phyloP scores from a whole-genome alignment of 1,139 yeast genomes.

The Tardiomyces digboiensis region DNA sequence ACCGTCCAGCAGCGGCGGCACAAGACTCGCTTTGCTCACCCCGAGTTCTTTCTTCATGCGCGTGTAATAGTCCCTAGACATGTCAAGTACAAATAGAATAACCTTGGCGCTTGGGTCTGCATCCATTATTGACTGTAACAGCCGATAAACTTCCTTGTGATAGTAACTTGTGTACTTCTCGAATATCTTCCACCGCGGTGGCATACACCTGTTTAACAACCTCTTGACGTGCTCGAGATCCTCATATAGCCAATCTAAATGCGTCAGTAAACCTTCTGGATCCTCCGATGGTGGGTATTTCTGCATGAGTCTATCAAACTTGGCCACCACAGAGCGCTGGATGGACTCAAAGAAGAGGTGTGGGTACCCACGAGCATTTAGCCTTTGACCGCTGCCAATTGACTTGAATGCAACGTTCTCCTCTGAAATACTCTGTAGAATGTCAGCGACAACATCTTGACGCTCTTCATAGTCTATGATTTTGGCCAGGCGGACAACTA shows the following conservation, averaged over 20 bases:
- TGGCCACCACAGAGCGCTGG: slow-evolving; percentile 50
- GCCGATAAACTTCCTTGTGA: slow-evolving; percentile 53
- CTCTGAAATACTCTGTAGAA: slow-evolving; percentile 15
- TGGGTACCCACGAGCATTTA: neutral
- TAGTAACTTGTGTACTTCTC: slow-evolving; percentile 55
- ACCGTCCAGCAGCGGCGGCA: slow-evolving; percentile 42
- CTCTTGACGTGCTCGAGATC: slow-evolving; percentile 61
- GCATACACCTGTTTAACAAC: slow-evolving; percentile 47
- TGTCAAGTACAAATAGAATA: slow-evolving; percentile 46
- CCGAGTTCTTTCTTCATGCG: slow-evolving; percentile 38
- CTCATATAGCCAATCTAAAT: slow-evolving; percentile 76
- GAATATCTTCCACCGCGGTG: slow-evolving; percentile 71
- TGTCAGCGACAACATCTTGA: slow-evolving; percentile 56
- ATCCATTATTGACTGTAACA: slow-evolving; percentile 50
- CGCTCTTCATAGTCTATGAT: slow-evolving; percentile 72
- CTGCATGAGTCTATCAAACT: slow-evolving; percentile 54
- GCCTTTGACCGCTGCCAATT: neutral
- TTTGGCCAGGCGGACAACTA: slow-evolving; percentile 64
- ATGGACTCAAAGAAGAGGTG: slow-evolving; percentile 44
- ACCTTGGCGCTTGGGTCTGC: slow-evolving; percentile 47
- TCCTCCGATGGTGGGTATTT: slow-evolving; percentile 40
- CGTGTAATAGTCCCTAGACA: slow-evolving; percentile 58
- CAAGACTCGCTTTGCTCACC: slow-evolving; percentile 27
- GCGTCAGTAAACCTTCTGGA: slow-evolving; percentile 52
- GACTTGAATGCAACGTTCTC: neutral